Base-by-base conservation (phyloP, 371 early-diverging fungal genomes). In the Mortierella sp. region DNA sequence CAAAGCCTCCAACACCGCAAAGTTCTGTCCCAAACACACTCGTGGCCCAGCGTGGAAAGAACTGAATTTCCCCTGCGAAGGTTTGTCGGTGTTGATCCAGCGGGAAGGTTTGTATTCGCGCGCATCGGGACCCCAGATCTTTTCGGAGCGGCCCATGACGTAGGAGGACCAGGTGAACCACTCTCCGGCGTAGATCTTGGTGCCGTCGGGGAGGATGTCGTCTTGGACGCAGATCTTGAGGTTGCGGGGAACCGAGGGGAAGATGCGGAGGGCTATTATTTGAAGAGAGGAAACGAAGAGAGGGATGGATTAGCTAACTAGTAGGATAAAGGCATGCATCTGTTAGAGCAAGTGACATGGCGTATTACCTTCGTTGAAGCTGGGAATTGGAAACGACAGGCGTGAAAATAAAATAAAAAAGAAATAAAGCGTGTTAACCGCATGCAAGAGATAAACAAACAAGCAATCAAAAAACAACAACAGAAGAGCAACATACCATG, bases 41-140 rank as follows among this genome's bases (percentile, higher is more conserved):
- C 92, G 77, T 11, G 92, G 92, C 2, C 92, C 92, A 3, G 79
- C 89, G 57, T 91, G 88, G 80, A 90, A 90, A n/a, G 81, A 71
- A 14, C 57, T 82, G 64, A 77, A 90, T 77, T 90, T 89, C 24
- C 69, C 78, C 10, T 75, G 82, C 0, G 82, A 74, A 4, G 78
- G 82, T 43, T 73, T 87, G 3, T 76, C 79, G 21, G 78, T 78
- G 34, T 67, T 55, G 53, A 83, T 71, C 94, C 94, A 95, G 67
- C 95, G 87, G 57, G 92, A 92, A 4, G 95, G 95, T 24, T 86
- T 88, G 77, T 93, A 95, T 51, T 90, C 88, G 50, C 72, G 83
- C 3, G 91, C 93, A 59, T 95, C 94, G 5, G 82, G 76, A 8
- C 95, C 94, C 95, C 95, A 95, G 69, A 94, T 71, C 16, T 70